phyloP scores from a whole-genome alignment of 2,329 filamentous ascomycete species.

The Monosporascus ibericus region DNA sequence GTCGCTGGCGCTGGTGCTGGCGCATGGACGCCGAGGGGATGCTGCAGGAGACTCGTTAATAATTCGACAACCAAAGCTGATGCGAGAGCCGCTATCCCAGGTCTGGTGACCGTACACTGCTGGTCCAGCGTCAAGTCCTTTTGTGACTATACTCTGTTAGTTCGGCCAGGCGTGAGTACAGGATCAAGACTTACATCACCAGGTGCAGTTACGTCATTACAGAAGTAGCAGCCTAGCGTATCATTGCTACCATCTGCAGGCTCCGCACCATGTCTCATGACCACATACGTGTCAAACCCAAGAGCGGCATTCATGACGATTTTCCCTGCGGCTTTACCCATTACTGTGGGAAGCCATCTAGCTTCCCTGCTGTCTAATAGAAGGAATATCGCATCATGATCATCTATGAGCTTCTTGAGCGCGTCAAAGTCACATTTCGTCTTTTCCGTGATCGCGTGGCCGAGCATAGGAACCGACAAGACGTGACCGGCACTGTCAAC shows the following conservation, averaged over 20 bases:
- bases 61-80: constrained; percentile 88
- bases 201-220: constrained; percentile 93
- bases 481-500: constrained; percentile 75
- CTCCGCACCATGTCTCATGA: constrained; percentile 87
- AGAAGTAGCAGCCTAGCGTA: constrained; percentile 92
- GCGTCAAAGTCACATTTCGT: constrained; percentile 69
- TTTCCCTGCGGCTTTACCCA: constrained; percentile 89
- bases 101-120: constrained; percentile 94
- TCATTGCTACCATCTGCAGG: constrained; percentile 48
- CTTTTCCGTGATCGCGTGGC: constrained; percentile 76
- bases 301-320: constrained; percentile 95
- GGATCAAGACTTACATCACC: constrained; percentile 63
- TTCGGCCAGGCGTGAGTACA: constrained; percentile 2
- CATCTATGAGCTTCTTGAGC: constrained; percentile 67
- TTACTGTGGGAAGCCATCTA: constrained; percentile 90
- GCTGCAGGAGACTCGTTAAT: constrained; percentile 80
- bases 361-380: constrained; percentile 95
- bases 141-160: constrained; percentile 59
- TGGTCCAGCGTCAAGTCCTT: constrained; percentile 95
- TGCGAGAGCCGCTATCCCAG: constrained; percentile 86
- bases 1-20: constrained; percentile 48
- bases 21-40: constrained; percentile 63
- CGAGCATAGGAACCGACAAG: constrained; percentile 90
- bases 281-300: constrained; percentile 93
- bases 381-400: constrained; percentile 91